These are phyloP conservation scores for Moesziomyces globuligerus DNA, from an alignment of 1,284 basidiomycete species.

Conservation along the genomic window DNA sequence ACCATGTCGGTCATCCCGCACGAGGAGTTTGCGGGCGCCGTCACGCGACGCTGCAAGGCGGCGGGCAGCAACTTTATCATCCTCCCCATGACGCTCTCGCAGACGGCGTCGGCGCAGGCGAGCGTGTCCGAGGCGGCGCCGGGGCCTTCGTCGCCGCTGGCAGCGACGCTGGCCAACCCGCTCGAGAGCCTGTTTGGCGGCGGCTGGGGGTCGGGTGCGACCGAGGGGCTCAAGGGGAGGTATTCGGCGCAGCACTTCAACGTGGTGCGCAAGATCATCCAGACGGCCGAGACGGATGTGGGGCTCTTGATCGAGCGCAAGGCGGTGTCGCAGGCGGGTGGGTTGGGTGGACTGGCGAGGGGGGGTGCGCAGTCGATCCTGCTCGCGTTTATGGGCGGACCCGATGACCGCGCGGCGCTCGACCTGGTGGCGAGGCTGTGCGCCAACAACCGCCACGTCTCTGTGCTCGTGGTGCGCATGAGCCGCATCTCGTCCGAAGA, in stretches of 20 bases:
- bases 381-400: constrained; percentile 89
- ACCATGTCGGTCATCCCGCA: constrained; percentile 76
- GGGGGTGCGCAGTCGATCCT: constrained; percentile 73
- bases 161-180: constrained; percentile 49
- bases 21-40: constrained; percentile 77
- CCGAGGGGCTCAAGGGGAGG: constrained; percentile 20
- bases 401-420: constrained; percentile 87
- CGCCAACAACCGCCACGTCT: constrained; percentile 45
- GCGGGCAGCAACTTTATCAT: constrained; percentile 79
- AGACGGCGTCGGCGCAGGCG: constrained; percentile 2
- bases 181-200: constrained; percentile 57
- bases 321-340: constrained; percentile 62
- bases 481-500: constrained; percentile 43
- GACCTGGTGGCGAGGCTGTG: constrained; percentile 43
- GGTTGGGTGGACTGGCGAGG: constrained; percentile 17
- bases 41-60: constrained; percentile 75
- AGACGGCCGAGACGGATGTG: constrained; percentile 71
- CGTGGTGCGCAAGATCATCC: constrained; percentile 82
- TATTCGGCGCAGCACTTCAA: constrained; percentile 70
- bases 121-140: constrained; percentile 3
- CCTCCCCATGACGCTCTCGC: constrained; percentile 77
- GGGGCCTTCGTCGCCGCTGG: constrained; percentile 31
- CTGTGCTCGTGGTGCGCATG: constrained; percentile 49
- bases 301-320: constrained; percentile 83
- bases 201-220: constrained; percentile 12